A percentile compares a stretch with the other conserved stretches of the same genome.
phyloP scores from a whole-genome alignment of 176 grass and related monocot species.

The Rhynchospora pubera region DNA sequence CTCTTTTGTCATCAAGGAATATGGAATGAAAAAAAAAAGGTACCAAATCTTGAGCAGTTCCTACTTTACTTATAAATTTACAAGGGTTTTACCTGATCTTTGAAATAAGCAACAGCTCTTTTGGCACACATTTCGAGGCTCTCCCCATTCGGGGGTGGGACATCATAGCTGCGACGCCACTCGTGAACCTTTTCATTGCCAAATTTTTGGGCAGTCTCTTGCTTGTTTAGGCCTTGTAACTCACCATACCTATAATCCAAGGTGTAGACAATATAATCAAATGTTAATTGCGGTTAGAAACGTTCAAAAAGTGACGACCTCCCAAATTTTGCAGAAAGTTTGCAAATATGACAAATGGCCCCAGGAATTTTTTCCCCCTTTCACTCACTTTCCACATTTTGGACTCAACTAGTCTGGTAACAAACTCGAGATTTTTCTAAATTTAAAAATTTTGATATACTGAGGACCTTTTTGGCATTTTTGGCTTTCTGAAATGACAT shows the following conservation, averaged over 20 bases:
- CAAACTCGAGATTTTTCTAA: background rate
- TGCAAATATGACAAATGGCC: background rate
- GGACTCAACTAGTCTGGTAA: background rate
- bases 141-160: slow-evolving; percentile 91
- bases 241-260: slow-evolving; percentile 71
- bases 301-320: background rate
- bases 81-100: slow-evolving; percentile 47
- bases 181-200: slow-evolving; percentile 95
- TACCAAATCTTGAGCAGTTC: background rate
- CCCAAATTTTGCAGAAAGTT: background rate
- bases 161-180: slow-evolving; percentile 96
- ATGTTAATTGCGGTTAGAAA: background rate
- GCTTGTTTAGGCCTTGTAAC: slow-evolving; percentile 96
- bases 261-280: background rate
- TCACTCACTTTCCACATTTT: background rate
- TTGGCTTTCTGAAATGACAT: background rate
- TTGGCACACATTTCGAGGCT: slow-evolving; percentile 97
- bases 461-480: background rate
- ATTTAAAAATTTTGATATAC: background rate
- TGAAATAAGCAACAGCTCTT: slow-evolving; percentile 96
- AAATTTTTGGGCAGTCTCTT: slow-evolving; percentile 85
- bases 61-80: slow-evolving; percentile 6
- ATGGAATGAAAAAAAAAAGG: background rate
- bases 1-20: slow-evolving; percentile 83
- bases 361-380: background rate